phyloP scores from a whole-genome alignment of 306 rosid species.

The Carpinus viminea region DNA sequence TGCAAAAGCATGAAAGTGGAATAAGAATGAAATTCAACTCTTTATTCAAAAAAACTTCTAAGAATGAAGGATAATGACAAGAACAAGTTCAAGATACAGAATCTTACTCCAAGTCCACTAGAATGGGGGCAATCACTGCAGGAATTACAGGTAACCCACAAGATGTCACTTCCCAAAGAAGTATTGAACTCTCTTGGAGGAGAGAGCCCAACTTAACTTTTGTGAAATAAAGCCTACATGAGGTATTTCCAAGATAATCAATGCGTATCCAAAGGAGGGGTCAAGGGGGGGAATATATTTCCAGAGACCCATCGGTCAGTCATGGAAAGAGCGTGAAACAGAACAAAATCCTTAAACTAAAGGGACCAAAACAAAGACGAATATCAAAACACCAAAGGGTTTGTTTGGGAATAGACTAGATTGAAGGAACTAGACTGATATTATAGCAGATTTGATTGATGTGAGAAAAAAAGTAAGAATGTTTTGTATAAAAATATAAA shows the following conservation, averaged over 20 bases:
- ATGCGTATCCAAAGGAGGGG: neutral
- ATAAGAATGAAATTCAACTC: slow-evolving; percentile 10
- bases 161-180: slow-evolving; percentile 89
- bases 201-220: slow-evolving; percentile 86
- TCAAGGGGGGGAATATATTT: neutral
- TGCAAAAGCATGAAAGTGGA: slow-evolving; percentile 37
- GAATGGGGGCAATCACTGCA: slow-evolving; percentile 85
- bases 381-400: slow-evolving; percentile 32
- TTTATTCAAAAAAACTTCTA: slow-evolving; percentile 10
- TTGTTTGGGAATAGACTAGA: too few relatives aligned
- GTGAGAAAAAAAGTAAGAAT: too few relatives aligned
- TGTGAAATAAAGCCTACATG: slow-evolving; percentile 78
- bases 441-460: too few relatives aligned
- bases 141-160: slow-evolving; percentile 90
- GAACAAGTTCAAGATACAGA: slow-evolving; percentile 15
- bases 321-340: neutral
- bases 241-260: slow-evolving; percentile 7
- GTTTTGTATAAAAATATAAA: too few relatives aligned
- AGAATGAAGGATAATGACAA: slow-evolving; percentile 15
- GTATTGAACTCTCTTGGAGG: slow-evolving; percentile 87
- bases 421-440: too few relatives aligned
- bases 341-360: slow-evolving; percentile 5
- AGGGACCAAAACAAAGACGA: slow-evolving; percentile 20
- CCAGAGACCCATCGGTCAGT: neutral
- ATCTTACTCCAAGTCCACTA: slow-evolving; percentile 80